These are phyloP conservation scores for Pythium periplocum DNA, from an alignment of 352 stramenopile genomes.

Conservation along the genomic window DNA sequence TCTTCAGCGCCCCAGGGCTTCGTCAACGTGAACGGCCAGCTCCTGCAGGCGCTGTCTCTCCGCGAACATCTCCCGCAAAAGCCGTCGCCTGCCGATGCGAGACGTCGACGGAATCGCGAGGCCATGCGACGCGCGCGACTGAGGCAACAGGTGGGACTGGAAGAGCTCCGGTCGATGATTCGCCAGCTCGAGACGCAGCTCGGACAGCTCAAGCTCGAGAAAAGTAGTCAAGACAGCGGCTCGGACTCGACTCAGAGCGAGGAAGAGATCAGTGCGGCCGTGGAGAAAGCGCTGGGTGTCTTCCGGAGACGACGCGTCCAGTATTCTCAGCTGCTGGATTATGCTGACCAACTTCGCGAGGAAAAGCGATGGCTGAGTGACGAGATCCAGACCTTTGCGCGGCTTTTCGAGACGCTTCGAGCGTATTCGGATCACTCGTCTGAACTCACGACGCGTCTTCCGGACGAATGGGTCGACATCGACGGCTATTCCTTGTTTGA, in stretches of 20 bases:
- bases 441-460: not conserved
- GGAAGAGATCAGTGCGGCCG: constrained; percentile 1
- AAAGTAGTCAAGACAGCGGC: not conserved
- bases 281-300: not conserved
- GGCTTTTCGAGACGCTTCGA: too few relatives aligned
- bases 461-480: not conserved
- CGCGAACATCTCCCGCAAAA: not conserved
- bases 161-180: constrained; percentile 24
- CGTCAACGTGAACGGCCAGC: not conserved
- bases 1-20: too few relatives aligned
- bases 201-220: constrained; percentile 10
- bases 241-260: not conserved
- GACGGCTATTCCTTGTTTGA: constrained; percentile 2
- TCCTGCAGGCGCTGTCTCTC: not conserved
- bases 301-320: not conserved
- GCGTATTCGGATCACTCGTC: too few relatives aligned
- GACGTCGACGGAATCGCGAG: constrained; percentile 34
- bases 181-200: constrained; percentile 25
- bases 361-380: not conserved
- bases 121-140: constrained; percentile 36
- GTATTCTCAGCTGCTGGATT: not conserved
- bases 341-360: not conserved
- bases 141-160: constrained; percentile 19
- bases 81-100: constrained; percentile 20
- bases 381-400: not conserved